Evolutionary conservation across 83 land plant genomes (phyloP).

Genomic region (Picea engelmannii): DNA sequence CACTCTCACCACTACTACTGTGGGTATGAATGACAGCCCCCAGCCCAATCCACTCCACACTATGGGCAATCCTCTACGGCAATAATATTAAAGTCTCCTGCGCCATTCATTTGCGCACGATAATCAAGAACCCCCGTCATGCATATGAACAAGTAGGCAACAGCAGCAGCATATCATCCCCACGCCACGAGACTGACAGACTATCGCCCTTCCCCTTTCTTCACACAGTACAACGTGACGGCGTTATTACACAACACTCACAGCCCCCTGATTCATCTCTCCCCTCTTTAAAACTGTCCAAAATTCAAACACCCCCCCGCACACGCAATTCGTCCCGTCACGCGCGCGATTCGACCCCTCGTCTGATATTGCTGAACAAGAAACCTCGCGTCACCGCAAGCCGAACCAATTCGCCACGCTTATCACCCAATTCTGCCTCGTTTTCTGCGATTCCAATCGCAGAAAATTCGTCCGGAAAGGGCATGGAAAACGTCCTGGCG

Average conservation of each 20-base stretch:
- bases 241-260: neutral
- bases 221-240: neutral
- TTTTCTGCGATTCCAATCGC: slow-evolving; percentile 16
- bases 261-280: no score
- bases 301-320: no score
- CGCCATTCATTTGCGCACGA: neutral
- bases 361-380: no score
- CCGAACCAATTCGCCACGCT: neutral
- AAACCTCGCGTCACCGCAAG: neutral
- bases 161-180: no score
- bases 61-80: neutral
- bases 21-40: slow-evolving; percentile 9
- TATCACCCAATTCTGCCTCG: neutral
- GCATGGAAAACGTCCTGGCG: neutral
- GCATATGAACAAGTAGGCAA: no score
- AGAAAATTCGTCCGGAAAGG: neutral
- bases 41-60: neutral
- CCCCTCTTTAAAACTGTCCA: no score
- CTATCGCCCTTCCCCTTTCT: no score
- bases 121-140: neutral
- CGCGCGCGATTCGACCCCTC: neutral
- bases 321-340: slow-evolving; percentile 7
- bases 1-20: slow-evolving; percentile 5
- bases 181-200: no score
- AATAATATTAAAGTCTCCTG: neutral